Evolutionary conservation across 2,329 filamentous ascomycete genomes (phyloP), one percentile per base, ranked within the genome.

Genomic region (Talaromyces sp.): DNA sequence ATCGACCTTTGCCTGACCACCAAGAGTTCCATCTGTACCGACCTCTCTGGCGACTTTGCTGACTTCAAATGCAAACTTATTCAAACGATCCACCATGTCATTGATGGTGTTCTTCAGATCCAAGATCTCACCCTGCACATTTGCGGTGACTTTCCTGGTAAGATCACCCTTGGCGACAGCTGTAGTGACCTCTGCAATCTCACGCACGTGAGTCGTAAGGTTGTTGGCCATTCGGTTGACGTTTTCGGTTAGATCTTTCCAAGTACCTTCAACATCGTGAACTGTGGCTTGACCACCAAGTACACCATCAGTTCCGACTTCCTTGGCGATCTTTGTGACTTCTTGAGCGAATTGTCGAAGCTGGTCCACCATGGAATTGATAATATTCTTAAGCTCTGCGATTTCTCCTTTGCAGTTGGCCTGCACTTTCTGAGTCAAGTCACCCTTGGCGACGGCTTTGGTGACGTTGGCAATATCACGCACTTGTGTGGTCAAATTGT

Each of bases 181-280:
- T 1, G 93, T 96, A 3, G 93, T 97, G 61, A 97, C 93, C 73
- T 93, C 91, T 68, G 93, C 94, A 70, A 97, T 97, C 77, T 97
- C 93, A 80, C 93, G 90, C 73, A 97, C 93, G 81, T 97, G 93
- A 10, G 94, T 95, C 1, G 93, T 97, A 70, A 97, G 82, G 77
- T 97, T 97, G 84, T 93, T 94, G 73, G 93, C 93, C 93, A 97
- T 97, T 71, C 92, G 89, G 79, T 97, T 97, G 77, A 97, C 93
- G 66, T 92, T 93, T 73, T 93, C 90, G 5, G 93, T 97, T 66
- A 97, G 83, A 74, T 96, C 92, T 74, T 92, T 91, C 93, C 93
- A 97, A 58, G 94, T 97, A 67, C 93, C 93, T 77, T 96, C 90
- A 19, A 97, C 93, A 73, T 96, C 93, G 74, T 96, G 93, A 1